Evolutionary conservation across 345 rosid species (phyloP).

Genomic region (Excoecaria cochinchinensis): DNA sequence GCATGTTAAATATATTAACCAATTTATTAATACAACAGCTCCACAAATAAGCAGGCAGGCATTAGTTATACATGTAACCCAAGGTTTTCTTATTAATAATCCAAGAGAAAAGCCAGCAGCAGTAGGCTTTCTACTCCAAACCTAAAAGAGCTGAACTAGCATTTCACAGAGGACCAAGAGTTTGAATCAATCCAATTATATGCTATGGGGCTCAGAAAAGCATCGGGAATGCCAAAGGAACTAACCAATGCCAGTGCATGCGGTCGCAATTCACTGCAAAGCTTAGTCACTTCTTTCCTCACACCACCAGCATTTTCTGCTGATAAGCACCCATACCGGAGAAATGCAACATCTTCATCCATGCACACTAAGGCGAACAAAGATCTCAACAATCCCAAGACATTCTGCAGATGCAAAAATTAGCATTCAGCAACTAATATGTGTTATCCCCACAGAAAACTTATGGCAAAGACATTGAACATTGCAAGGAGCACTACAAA

Average conservation of each 20-base stretch:
- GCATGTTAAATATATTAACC: too few relatives aligned
- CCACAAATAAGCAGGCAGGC: not conserved
- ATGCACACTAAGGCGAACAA: slow-evolving; percentile 61
- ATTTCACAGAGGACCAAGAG: slow-evolving; percentile 62
- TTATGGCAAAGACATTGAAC: too few relatives aligned
- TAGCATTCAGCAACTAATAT: not conserved
- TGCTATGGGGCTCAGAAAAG: slow-evolving; percentile 81
- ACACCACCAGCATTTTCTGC: slow-evolving; percentile 52
- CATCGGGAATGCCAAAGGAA: slow-evolving; percentile 77
- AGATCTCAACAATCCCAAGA: slow-evolving; percentile 57
- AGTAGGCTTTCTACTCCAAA: not conserved
- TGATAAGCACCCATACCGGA: slow-evolving; percentile 68
- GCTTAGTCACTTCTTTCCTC: slow-evolving; percentile 62
- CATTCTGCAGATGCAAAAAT: slow-evolving; percentile 42
- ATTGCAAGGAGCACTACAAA: too few relatives aligned
- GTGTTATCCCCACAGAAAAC: too few relatives aligned
- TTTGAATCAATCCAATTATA: slow-evolving; percentile 86
- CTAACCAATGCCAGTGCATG: slow-evolving; percentile 74
- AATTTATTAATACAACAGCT: not conserved
- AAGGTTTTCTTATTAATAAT: not conserved
- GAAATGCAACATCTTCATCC: slow-evolving; percentile 79
- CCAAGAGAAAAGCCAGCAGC: not conserved
- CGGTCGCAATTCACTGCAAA: slow-evolving; percentile 76
- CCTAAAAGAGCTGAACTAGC: slow-evolving; percentile 10
- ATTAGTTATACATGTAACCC: not conserved